Evolutionary conservation across 306 rosid genomes (phyloP), one percentile per base, ranked within the genome.

Genomic region (Sicyos baderoa): DNA sequence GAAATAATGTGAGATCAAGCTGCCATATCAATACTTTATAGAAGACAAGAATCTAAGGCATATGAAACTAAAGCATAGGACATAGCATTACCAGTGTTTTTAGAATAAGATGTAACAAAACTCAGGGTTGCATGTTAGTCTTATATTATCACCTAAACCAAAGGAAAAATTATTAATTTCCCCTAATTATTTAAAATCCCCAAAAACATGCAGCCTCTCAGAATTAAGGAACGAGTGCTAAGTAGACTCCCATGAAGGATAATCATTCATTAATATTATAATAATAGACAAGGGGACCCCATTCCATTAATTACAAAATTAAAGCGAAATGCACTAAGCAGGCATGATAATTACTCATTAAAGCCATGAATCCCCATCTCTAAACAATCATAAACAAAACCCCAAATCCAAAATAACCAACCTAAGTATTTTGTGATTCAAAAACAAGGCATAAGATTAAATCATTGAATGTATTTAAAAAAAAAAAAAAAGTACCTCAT

Each of bases 1-100:
- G 27, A n/a, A 51, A 52, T 27, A 72, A 55, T 71, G 18, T 57
- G 79, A 79, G 78, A 55, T 79, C 76, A 79, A 79, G 72, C 81
- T 72, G 79, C 82, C 81, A 79, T 72, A 35, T 35, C 77, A 73
- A 79, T 65, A 50, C 76, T 57, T 71, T 72, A n/a, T 75, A 68
- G 74, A 44, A 35, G 40, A 35, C 7, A 35, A 6, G 40, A 35
- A 35, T 35, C 40, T 35, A 35, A 35, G 3, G 29, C 29, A 25
- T 25, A 25, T 68, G 14, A 65, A 23, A 70, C 73, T 66, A 71
- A 74, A 68, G 74, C 49, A 54, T 35, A 61, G 73, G 74, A 74
- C 7, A 79, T 2, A 74, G 3, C 29, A 25, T 25, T 25, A 25
- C 29, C 29, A 25, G 29, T 1, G 3, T 1, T 25, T 25, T 25